Evolutionary conservation across 495 filamentous ascomycete species (phyloP).

Genomic region (Penicillium ucsense): DNA sequence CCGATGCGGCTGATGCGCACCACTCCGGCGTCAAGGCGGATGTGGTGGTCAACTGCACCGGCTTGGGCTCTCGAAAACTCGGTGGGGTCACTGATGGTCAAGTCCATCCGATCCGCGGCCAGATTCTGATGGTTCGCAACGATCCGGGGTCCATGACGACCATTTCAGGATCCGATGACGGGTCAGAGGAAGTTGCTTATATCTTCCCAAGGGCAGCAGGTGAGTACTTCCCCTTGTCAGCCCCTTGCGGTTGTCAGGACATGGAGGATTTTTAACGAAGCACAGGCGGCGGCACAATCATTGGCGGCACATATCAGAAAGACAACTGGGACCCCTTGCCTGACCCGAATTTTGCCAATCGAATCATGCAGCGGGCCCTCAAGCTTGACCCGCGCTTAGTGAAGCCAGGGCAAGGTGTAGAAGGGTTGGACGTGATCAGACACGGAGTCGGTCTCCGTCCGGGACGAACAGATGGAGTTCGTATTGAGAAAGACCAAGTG

Average conservation of each 20-base stretch:
- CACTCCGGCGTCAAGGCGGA: conserved; percentile 50
- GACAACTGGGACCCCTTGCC: conserved; percentile 69
- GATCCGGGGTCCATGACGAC: conserved; percentile 56
- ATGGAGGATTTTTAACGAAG: background rate
- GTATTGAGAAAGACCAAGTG: conserved; percentile 72
- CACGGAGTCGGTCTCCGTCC: conserved; percentile 84
- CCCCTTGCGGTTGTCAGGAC: no score
- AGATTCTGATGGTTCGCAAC: conserved; percentile 80
- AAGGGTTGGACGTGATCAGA: conserved; percentile 68
- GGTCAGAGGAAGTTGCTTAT: conserved; percentile 65
- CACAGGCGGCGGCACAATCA: conserved; percentile 55
- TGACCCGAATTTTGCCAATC: conserved; percentile 65
- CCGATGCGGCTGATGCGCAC: conserved; percentile 54
- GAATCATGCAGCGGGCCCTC: conserved; percentile 80
- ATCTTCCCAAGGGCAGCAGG: conserved; percentile 75
- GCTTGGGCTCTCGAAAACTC: conserved; percentile 56
- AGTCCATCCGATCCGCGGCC: conserved; percentile 69
- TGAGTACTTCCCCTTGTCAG: background rate
- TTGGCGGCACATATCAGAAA: conserved; percentile 79
- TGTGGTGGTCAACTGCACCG: conserved; percentile 77
- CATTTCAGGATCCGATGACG: conserved; percentile 68
- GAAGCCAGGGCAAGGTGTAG: conserved; percentile 56
- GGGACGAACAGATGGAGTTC: conserved; percentile 57
- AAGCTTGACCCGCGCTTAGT: conserved; percentile 62
- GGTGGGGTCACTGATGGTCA: conserved; percentile 70